Percentiles rank a stretch among this genome's conserved stretches.
Evolutionary conservation across 805 yeast species (phyloP).

Genomic region (Saturnispora dispora): DNA sequence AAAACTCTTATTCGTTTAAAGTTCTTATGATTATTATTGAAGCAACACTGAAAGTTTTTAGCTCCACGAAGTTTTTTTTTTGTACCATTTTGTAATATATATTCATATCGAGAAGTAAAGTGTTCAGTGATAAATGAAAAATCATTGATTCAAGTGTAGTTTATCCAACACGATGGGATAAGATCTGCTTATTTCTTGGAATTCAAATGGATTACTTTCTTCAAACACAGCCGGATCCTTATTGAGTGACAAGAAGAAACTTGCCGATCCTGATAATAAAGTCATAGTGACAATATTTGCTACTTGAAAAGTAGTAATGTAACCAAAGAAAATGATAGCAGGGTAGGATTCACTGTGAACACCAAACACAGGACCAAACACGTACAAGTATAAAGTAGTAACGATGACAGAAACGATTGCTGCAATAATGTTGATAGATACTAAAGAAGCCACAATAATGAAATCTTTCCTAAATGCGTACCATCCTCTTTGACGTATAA

Average conservation of each 20-base stretch:
- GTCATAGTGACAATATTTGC: conserved; percentile 60
- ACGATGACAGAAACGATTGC: conserved; percentile 39
- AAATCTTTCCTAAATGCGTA: conserved; percentile 81
- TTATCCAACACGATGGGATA: conserved; percentile 21
- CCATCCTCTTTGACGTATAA: conserved; percentile 68
- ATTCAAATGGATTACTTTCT: conserved; percentile 54
- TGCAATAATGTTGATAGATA: conserved; percentile 60
- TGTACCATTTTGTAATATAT: not conserved
- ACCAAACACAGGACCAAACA: conserved; percentile 62
- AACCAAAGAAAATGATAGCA: conserved; percentile 21
- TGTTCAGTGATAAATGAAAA: not conserved
- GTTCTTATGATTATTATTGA: too few relatives aligned
- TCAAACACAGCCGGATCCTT: conserved; percentile 78
- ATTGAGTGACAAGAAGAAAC: conserved; percentile 77
- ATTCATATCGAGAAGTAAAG: not conserved
- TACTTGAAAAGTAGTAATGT: conserved; percentile 64
- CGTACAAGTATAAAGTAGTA: conserved; percentile 55
- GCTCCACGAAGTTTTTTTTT: too few relatives aligned
- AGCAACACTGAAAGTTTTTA: too few relatives aligned
- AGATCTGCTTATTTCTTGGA: conserved; percentile 19
- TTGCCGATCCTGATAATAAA: conserved; percentile 68
- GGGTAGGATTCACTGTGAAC: conserved; percentile 44
- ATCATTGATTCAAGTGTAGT: not conserved
- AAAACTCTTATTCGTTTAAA: too few relatives aligned
- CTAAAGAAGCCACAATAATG: conserved; percentile 64